These are phyloP conservation scores for Starmera dryadoides DNA, from an alignment of 805 yeast species.

Conservation along the genomic window DNA sequence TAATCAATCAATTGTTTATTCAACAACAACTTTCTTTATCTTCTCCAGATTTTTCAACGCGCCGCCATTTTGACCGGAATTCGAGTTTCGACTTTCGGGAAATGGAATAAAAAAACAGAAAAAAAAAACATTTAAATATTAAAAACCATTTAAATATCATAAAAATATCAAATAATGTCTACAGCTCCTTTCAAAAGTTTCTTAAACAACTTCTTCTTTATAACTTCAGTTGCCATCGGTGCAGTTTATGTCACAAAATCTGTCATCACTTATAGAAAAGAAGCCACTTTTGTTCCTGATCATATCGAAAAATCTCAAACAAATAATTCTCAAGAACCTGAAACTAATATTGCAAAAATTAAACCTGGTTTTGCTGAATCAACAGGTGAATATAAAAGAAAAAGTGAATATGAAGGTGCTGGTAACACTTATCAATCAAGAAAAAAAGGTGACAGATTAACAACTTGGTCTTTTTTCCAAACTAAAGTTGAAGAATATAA, in stretches of 20 bases:
- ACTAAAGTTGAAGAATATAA: neutral
- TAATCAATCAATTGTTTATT: too few relatives aligned
- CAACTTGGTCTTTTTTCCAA: constrained; percentile 12
- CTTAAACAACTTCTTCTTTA: constrained; percentile 16
- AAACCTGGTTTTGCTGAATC: constrained; percentile 52
- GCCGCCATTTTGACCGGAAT: too few relatives aligned
- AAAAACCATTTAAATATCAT: too few relatives aligned
- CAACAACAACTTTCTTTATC: too few relatives aligned
- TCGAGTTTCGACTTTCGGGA: too few relatives aligned
- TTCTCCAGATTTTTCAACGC: too few relatives aligned
- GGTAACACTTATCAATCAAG: constrained; percentile 55
- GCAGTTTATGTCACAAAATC: constrained; percentile 20
- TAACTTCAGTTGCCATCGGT: constrained; percentile 20
- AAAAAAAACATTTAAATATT: too few relatives aligned
- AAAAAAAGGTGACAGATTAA: constrained; percentile 44
- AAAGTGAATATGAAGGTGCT: constrained; percentile 62
- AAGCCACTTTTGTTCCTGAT: constrained; percentile 26
- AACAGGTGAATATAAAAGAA: constrained; percentile 33
- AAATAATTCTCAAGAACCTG: constrained; percentile 2
- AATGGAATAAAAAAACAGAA: too few relatives aligned
- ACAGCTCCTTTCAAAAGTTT: constrained; percentile 11
- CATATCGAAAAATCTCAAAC: constrained; percentile 12
- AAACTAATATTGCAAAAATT: constrained; percentile 25
- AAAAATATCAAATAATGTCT: neutral
- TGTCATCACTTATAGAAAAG: constrained; percentile 27